Conservation (phyloP, 768 basidiomycete genomes). For the Rubroboletus pulcherrimus region DNA sequence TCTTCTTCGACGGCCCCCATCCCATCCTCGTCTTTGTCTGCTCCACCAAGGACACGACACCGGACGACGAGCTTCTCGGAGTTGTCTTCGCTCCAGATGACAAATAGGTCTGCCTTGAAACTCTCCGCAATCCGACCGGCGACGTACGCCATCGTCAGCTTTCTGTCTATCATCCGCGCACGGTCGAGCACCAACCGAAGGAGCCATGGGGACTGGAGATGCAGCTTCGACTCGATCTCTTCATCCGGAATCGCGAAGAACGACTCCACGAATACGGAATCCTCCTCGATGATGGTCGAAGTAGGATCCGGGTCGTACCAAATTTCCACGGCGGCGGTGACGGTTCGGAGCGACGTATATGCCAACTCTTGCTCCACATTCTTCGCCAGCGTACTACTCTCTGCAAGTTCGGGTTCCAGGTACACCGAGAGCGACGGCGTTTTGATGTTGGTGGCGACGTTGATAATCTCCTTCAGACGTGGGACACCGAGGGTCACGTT, state of each 20-base stretch:
- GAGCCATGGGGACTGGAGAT: conserved; percentile 94
- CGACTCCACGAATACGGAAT: conserved; percentile 91
- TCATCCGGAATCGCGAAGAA: conserved; percentile 99
- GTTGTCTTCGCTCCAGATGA: conserved; percentile 99
- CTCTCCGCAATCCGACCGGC: conserved; percentile 90
- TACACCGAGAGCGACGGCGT: conserved; percentile 96
- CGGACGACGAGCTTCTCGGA: conserved; percentile 96
- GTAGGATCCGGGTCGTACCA: conserved; percentile 95
- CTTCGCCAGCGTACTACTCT: conserved; percentile 66
- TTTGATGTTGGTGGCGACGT: conserved; percentile 97
- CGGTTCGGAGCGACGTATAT: conserved; percentile 88
- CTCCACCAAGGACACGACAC: conserved; percentile 83
- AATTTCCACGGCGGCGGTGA: conserved; percentile 94
- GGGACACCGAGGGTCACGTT: conserved; percentile 99
- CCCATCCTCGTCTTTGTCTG: conserved; percentile 83
- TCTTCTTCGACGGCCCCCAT: conserved; percentile 82
- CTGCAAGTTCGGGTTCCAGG: conserved; percentile 66
- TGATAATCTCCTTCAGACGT: conserved; percentile 98
- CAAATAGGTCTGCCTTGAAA: conserved; percentile 94
- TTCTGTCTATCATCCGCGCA: conserved; percentile 96
- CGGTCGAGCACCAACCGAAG: conserved; percentile 96
- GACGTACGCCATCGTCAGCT: conserved; percentile 91
- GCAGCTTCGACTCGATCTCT: conserved; percentile 85
- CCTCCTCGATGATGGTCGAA: conserved; percentile 94
- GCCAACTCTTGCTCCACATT: conserved; percentile 90